A percentile compares a stretch with the other conserved stretches of the same genome.
phyloP scores from a whole-genome alignment of 1,139 yeast species.

The Candida labiduridarum region DNA sequence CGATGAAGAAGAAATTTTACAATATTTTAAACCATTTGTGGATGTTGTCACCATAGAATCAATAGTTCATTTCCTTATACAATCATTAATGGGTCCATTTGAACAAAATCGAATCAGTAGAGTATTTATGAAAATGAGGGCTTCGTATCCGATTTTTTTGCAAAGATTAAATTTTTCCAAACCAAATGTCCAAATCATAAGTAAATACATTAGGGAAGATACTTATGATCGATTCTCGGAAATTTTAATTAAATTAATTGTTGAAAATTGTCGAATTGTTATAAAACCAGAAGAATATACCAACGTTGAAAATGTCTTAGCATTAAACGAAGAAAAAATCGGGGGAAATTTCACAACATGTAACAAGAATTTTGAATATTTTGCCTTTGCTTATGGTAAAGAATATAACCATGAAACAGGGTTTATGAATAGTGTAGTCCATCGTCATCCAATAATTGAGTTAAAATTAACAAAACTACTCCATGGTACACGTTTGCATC shows the following conservation, averaged over 20 bases:
- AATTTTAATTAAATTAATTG: conserved; percentile 22
- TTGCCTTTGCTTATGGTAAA: conserved; percentile 4
- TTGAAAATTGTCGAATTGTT: conserved; percentile 24
- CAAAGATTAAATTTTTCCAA: background rate
- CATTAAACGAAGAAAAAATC: background rate
- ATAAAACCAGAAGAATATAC: conserved; percentile 14
- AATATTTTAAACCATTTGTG: conserved; percentile 11
- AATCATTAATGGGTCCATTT: conserved; percentile 7
- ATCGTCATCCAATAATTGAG: conserved; percentile 29
- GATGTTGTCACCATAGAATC: conserved; percentile 8
- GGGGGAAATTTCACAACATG: background rate
- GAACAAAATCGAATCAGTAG: conserved; percentile 1
- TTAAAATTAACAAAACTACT: conserved; percentile 19
- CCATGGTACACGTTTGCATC: conserved; percentile 1
- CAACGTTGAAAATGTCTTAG: conserved; percentile 3
- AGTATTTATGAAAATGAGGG: conserved; percentile 6
- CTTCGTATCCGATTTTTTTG: conserved; percentile 5
- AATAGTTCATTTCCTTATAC: conserved; percentile 8
- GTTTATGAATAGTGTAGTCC: conserved; percentile 11
- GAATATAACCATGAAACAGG: background rate
- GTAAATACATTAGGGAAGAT: conserved; percentile 7
- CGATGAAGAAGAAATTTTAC: conserved; percentile 9
- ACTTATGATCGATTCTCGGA: conserved; percentile 11
- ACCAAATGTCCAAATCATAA: background rate
- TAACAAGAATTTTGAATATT: background rate